Evolutionary conservation across 1,139 yeast genomes (phyloP), one percentile per base, ranked within the genome.

Genomic region (Yamadazyma jaroonii): DNA sequence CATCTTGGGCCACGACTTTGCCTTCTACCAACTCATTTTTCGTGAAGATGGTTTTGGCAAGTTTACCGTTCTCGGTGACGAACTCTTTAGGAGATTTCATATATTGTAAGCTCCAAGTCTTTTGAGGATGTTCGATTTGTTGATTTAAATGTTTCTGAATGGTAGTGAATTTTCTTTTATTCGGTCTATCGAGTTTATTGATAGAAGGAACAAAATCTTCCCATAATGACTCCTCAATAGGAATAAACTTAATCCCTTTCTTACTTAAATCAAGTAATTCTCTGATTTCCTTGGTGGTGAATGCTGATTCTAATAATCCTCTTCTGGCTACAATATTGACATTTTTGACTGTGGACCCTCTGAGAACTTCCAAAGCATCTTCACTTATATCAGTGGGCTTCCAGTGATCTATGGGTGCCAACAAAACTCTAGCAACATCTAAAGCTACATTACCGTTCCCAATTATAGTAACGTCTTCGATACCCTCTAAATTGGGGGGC

Each of bases 371-470:
- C 17, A 84, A 61, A 0, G 97, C 95, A 26, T 66, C 62, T 2
- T 65, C 60, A 0, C 87, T 67, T 21, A 92, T 84, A 61, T 92
- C 99, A 0, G 97, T 92, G 1, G 65, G 50, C 7, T 64, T 47
- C 87, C 88, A 82, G 43, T 81, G 77, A 4, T 63, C 62, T 2
- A 72, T 69, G 22, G 80, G 78, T 9, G 82, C 79, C 40, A 90
- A 61, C 27, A 92, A 64, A 2, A 92, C 69, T 38, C 99, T 66
- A 1, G 96, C 90, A 7, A 92, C 81, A 57, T 92, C 99, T 42
- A 92, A 63, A 0, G 98, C 96, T n/a, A 92, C 99, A 54, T 92
- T 92, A 30, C 99, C 99, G 57, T 90, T 90, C 3, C 99, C 99
- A n/a, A 92, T 74, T 31, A 92, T 81, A 1, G 84, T 79, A 2